Percentiles rank a stretch among this genome's conserved stretches.
Evolutionary conservation across 2,329 filamentous ascomycete genomes (phyloP).

Genomic region (Sporothrix euskadiensis): DNA sequence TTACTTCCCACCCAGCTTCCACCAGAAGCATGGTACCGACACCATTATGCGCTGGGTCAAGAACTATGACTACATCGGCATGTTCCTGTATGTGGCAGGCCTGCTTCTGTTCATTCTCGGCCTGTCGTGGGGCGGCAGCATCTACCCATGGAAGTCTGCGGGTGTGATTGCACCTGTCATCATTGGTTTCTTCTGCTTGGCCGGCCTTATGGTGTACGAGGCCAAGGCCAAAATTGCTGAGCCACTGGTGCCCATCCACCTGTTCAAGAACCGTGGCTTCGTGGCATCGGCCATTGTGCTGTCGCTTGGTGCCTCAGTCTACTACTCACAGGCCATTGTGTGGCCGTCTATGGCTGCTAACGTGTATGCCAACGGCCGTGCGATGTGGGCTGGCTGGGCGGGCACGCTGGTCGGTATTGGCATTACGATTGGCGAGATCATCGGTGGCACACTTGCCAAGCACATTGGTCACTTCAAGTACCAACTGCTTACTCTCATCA

Average conservation of each 20-base stretch:
- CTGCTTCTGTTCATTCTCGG: slow-evolving; percentile 51
- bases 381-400: slow-evolving; percentile 33
- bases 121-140: slow-evolving; percentile 48
- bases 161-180: slow-evolving; percentile 30
- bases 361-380: slow-evolving; percentile 34
- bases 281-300: slow-evolving; percentile 36
- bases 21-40: slow-evolving; percentile 30
- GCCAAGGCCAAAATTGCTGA: slow-evolving; percentile 40
- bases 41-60: slow-evolving; percentile 29
- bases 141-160: slow-evolving; percentile 45
- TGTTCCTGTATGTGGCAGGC: slow-evolving; percentile 50
- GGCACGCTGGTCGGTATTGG: slow-evolving; percentile 34
- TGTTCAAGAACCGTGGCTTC: slow-evolving; percentile 41
- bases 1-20: slow-evolving; percentile 33
- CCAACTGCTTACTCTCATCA: slow-evolving; percentile 36
- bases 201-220: slow-evolving; percentile 34
- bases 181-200: slow-evolving; percentile 31
- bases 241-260: slow-evolving; percentile 41
- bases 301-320: slow-evolving; percentile 39
- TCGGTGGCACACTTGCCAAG: slow-evolving; percentile 34
- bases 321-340: slow-evolving; percentile 41
- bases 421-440: slow-evolving; percentile 38
- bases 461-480: slow-evolving; percentile 34
- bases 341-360: slow-evolving; percentile 36
- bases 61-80: slow-evolving; percentile 51